A percentile compares a stretch with the other conserved stretches of the same genome.
Conservation (phyloP, 208 protist species). For the Trichomonas vaginalis region DNA sequence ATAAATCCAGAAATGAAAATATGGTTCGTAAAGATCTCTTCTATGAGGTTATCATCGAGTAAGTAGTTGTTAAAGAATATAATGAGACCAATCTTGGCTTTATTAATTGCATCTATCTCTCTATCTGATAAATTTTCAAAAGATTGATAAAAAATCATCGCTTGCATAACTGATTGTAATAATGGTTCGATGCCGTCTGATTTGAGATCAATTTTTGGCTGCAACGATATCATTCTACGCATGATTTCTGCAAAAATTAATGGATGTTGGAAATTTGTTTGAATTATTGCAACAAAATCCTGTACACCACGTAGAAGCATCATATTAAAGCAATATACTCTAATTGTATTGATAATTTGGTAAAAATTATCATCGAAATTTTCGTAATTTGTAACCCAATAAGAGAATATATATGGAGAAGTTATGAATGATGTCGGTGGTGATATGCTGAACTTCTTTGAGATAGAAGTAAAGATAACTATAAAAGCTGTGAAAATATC, state of each 20-base stretch:
- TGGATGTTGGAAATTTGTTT: background rate
- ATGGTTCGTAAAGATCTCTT: background rate
- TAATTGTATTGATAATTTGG: background rate
- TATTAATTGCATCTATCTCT: background rate
- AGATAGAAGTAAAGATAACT: background rate
- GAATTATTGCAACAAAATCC: background rate
- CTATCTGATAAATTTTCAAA: background rate
- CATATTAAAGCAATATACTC: background rate
- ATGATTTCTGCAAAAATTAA: background rate
- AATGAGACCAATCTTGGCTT: background rate
- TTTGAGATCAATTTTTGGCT: background rate
- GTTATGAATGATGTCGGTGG: background rate
- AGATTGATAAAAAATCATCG: background rate
- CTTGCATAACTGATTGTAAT: background rate
- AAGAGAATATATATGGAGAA: background rate
- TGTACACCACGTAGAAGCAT: background rate
- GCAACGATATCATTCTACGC: background rate
- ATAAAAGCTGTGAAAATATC: background rate
- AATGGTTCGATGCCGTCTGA: background rate
- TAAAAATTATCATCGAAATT: background rate
- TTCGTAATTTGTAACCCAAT: background rate
- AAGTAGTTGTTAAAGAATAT: background rate
- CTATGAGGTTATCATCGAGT: background rate
- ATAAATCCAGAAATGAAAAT: background rate
- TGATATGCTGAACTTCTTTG: background rate